Evolutionary conservation across 2,329 filamentous ascomycete species (phyloP).

Genomic region (Massarina eburnea): DNA sequence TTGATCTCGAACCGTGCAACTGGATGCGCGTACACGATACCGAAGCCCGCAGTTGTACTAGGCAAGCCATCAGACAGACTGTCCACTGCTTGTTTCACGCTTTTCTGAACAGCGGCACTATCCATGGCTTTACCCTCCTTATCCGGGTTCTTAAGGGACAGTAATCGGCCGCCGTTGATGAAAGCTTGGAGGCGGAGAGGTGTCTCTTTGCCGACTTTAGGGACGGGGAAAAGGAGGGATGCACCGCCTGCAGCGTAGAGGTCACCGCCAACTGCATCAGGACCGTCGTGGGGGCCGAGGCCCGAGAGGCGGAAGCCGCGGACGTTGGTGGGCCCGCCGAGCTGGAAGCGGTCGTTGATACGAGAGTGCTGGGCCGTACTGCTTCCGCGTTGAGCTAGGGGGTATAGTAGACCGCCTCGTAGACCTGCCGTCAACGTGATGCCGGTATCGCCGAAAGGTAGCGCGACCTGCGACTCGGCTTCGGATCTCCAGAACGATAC

Average conservation of each 20-base stretch:
- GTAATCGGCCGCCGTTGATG: constrained; percentile 82
- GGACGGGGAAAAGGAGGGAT: constrained; percentile 82
- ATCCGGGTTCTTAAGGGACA: constrained; percentile 65
- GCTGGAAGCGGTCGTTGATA: constrained; percentile 91
- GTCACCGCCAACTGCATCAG: constrained; percentile 87
- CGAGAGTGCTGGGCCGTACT: constrained; percentile 67
- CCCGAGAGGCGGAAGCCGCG: constrained; percentile 90
- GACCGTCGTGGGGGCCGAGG: constrained; percentile 82
- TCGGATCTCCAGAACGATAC: constrained; percentile 96
- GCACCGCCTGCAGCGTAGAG: constrained; percentile 87
- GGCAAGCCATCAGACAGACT: constrained; percentile 76
- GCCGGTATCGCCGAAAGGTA: constrained; percentile 74
- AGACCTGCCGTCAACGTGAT: constrained; percentile 82
- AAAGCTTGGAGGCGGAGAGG: constrained; percentile 88
- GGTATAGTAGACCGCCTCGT: constrained; percentile 79
- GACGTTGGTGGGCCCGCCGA: constrained; percentile 92
- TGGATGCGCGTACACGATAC: constrained; percentile 92
- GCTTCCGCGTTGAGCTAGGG: constrained; percentile 65
- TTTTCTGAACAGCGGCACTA: constrained; percentile 54
- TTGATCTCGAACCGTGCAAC: constrained; percentile 94
- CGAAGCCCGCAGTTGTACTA: constrained; percentile 82
- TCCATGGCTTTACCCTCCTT: constrained; percentile 50
- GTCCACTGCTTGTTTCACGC: constrained; percentile 64
- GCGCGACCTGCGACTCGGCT: constrained; percentile 73
- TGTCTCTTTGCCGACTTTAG: constrained; percentile 76